These are phyloP conservation scores for Crithidia thermophila DNA, from an alignment of 208 protist species.

Conservation along the genomic window DNA sequence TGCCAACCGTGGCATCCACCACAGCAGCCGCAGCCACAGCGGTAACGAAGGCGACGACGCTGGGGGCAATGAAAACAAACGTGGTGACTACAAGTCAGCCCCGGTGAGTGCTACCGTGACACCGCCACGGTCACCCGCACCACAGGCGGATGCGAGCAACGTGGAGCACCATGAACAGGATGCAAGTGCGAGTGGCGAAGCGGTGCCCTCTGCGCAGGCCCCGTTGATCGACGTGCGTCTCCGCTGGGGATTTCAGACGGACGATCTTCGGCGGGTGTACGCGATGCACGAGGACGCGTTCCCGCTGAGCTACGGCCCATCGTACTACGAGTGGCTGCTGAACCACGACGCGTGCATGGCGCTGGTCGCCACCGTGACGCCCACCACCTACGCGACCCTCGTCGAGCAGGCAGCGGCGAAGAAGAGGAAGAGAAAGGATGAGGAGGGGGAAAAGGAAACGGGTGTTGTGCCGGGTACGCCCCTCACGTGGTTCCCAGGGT, in stretches of 20 bases:
- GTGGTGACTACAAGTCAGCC: not conserved
- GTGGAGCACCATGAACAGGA: too few relatives aligned
- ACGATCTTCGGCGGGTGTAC: constrained; percentile 47
- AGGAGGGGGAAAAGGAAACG: not conserved
- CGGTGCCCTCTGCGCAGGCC: too few relatives aligned
- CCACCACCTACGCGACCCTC: constrained; percentile 11
- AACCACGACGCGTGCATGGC: constrained; percentile 38
- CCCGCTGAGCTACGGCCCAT: constrained; percentile 49
- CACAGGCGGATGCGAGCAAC: too few relatives aligned
- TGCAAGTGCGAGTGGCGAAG: too few relatives aligned
- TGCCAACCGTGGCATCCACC: too few relatives aligned
- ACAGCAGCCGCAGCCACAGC: too few relatives aligned
- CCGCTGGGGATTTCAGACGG: constrained; percentile 61
- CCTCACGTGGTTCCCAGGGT: constrained; percentile 12
- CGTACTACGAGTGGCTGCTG: constrained; percentile 65
- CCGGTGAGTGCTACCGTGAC: too few relatives aligned
- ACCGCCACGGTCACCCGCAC: too few relatives aligned
- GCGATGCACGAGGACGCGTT: constrained; percentile 64
- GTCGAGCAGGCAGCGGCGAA: not conserved
- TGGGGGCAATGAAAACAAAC: constrained; percentile 10
- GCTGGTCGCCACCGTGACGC: constrained; percentile 50
- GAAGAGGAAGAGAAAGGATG: not conserved
- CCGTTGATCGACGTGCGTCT: constrained; percentile 37
- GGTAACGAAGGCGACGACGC: too few relatives aligned
- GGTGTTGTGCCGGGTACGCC: too few relatives aligned